phyloP scores from a whole-genome alignment of 176 grass and related monocot species.

The Triticum dicoccoides region DNA sequence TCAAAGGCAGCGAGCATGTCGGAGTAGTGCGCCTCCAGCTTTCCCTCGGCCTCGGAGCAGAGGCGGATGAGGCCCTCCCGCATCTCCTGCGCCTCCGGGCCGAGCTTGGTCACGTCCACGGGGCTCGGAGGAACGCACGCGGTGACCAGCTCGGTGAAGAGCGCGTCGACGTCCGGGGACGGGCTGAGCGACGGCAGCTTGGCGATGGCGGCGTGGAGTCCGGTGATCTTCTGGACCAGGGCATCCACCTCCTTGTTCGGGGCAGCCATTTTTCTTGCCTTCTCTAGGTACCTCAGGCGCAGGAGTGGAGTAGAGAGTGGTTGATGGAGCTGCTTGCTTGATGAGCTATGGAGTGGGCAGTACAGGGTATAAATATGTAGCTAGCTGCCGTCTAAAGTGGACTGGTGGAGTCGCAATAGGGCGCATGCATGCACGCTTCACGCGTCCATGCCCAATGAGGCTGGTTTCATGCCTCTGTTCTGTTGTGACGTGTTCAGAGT shows the following conservation, averaged over 20 bases:
- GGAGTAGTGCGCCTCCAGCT: slow-evolving; percentile 66
- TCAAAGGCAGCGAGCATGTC: slow-evolving; percentile 54
- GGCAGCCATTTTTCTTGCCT: slow-evolving; percentile 20
- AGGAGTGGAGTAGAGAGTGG: too few species aligned
- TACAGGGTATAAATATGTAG: too few species aligned
- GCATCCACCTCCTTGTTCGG: slow-evolving; percentile 40
- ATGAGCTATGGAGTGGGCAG: too few species aligned
- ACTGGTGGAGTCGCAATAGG: too few species aligned
- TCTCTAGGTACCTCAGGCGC: too few species aligned
- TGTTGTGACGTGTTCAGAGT: too few species aligned
- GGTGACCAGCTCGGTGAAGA: slow-evolving; percentile 70
- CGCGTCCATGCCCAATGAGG: too few species aligned
- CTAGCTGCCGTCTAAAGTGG: too few species aligned
- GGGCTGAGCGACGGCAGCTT: slow-evolving; percentile 57
- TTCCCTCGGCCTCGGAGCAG: slow-evolving; percentile 62
- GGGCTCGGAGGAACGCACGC: slow-evolving; percentile 56
- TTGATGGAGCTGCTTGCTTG: too few species aligned
- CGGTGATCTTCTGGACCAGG: slow-evolving; percentile 49
- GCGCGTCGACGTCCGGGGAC: slow-evolving; percentile 40
- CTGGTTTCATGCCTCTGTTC: too few species aligned
- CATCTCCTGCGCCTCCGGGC: slow-evolving; percentile 39
- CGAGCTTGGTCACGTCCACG: slow-evolving; percentile 61
- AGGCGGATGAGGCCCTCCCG: slow-evolving; percentile 52
- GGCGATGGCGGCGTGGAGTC: slow-evolving; percentile 42
- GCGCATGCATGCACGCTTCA: too few species aligned